Evolutionary conservation across 192 early-diverging fungal genomes (phyloP).

Genomic region (Coemansia umbellata): DNA sequence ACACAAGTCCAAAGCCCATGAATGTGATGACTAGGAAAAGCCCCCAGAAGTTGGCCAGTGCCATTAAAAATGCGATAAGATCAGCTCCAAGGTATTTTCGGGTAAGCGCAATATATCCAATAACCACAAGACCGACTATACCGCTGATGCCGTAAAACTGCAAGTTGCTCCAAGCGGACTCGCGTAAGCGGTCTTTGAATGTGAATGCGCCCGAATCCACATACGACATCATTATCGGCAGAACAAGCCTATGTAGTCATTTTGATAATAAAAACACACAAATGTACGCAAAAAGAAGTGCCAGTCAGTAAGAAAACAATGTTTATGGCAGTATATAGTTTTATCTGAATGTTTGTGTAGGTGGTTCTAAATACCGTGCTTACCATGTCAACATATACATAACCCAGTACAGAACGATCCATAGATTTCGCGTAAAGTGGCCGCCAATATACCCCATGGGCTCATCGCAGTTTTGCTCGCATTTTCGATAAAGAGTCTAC

Average conservation of each 20-base stretch:
- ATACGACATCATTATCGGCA: constrained; percentile 82
- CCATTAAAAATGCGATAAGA: constrained; percentile 81
- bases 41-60: constrained; percentile 92
- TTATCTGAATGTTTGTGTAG: constrained; percentile 5
- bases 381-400: constrained; percentile 85
- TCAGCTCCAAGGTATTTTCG: constrained; percentile 53
- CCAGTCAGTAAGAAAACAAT: constrained; percentile 28
- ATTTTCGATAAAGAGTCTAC: constrained; percentile 67
- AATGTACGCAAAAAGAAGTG: constrained; percentile 8
- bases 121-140: constrained; percentile 61
- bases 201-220: constrained; percentile 85
- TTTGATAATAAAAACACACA: constrained; percentile 11
- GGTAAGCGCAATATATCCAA: constrained; percentile 67
- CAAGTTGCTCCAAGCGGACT: constrained; percentile 76
- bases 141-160: constrained; percentile 75
- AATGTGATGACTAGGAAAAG: constrained; percentile 81
- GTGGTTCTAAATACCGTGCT: constrained; percentile 11
- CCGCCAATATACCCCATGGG: constrained; percentile 74
- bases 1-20: constrained; percentile 91
- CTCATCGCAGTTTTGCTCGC: constrained; percentile 63
- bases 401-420: constrained; percentile 87
- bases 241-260: constrained; percentile 57
- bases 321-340: no score
- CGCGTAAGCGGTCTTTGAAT: constrained; percentile 60
- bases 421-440: constrained; percentile 69